Base-by-base conservation (phyloP, 805 yeast species). In the Isabelozyma heimii region DNA sequence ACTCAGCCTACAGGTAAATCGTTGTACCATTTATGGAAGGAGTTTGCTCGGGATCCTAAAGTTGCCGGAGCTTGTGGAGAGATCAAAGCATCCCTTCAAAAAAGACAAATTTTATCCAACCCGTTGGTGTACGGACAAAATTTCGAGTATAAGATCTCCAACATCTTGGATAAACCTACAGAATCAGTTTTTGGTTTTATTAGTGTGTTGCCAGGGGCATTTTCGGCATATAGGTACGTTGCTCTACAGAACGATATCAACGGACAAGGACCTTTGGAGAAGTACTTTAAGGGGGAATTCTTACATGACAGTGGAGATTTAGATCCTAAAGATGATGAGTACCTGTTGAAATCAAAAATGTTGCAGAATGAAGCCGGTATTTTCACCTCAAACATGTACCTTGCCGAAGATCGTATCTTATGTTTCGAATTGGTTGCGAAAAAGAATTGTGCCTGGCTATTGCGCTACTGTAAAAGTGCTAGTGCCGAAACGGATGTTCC, bases 11-110 rank as follows among this genome's bases (percentile, higher is more conserved):
- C 80, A 1, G 75, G 78, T 20, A 79, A 79, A 53, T 75, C 87
- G 4, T 67, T 83, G 48, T 76, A 79, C 50, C 76, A 81, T 52
- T 70, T 83, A 46, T 83, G 88, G 88, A 79, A 80, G 54, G 85
- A 82, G 44, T 83, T 83, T 53, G 80, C 82, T 61, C 68, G 72
- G 49, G 81, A 83, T 57, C 74, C 76, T 8, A 75, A 75, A 49
- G 83, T 83, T 26, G 88, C 87, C 4, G 88, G 88, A 24, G 87
- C 87, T 4, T 82, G 87, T 67, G 88, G 88, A n/a, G 88, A 83
- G 57, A 82, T 83, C 58, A 83, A 80, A 49, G 85, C 86, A 2
- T 73, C 80, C 61, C 67, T 83, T 62, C 72, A 72, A 37, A 69
- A 70, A 46, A 60, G 75, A 15, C 77, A 73, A 57, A 73, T 78